These are phyloP conservation scores for Antrodiella citrinella DNA, from an alignment of 768 basidiomycete genomes.

Conservation along the genomic window DNA sequence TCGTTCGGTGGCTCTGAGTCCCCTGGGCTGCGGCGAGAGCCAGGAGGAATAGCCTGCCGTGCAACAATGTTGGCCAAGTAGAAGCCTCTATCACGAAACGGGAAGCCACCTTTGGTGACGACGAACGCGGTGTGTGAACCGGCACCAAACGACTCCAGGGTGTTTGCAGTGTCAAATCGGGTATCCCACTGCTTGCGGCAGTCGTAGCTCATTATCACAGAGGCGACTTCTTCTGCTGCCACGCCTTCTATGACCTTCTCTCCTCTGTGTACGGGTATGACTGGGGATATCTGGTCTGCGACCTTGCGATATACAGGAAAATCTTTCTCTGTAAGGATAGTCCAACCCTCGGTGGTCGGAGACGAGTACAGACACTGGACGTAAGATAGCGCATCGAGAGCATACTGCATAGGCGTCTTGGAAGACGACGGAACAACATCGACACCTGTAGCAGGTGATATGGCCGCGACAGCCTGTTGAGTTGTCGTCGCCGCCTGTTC, in stretches of 20 bases:
- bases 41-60: slow-evolving; percentile 28
- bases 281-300: slow-evolving; percentile 68
- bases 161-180: slow-evolving; percentile 58
- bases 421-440: slow-evolving; percentile 40
- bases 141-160: slow-evolving; percentile 73
- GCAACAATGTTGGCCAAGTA: slow-evolving; percentile 72
- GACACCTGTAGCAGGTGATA: slow-evolving; percentile 45
- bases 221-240: slow-evolving; percentile 84
- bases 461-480: slow-evolving; percentile 70
- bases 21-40: slow-evolving; percentile 35
- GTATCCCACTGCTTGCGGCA: slow-evolving; percentile 85
- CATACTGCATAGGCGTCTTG: slow-evolving; percentile 71
- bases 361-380: slow-evolving; percentile 62
- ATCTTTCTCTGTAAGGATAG: slow-evolving; percentile 66
- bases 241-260: slow-evolving; percentile 90
- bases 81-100: slow-evolving; percentile 86
- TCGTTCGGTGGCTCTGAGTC: slow-evolving; percentile 29
- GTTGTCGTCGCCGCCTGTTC: slow-evolving; percentile 69
- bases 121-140: slow-evolving; percentile 66
- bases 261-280: slow-evolving; percentile 79
- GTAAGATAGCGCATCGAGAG: slow-evolving; percentile 75
- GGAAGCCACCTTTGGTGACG: slow-evolving; percentile 73
- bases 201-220: slow-evolving; percentile 59
- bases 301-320: slow-evolving; percentile 68
- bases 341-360: slow-evolving; percentile 59